Base-by-base conservation (phyloP, 257 asterid species). In the Ophiorrhiza pumila region DNA sequence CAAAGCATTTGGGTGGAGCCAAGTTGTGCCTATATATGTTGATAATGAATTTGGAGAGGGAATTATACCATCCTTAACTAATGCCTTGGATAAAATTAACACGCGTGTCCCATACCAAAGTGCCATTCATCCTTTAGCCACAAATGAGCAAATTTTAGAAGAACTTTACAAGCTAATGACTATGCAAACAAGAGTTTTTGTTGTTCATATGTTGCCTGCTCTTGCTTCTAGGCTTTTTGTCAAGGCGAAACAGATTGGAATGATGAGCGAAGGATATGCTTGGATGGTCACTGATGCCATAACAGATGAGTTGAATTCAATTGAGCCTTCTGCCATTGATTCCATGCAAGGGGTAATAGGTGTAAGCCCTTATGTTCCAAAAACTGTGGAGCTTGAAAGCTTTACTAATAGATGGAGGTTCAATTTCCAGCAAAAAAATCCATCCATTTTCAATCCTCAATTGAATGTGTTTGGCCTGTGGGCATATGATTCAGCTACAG, bases 281-380 rank as follows among this genome's bases (percentile, higher is more conserved):
- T 85, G 88, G 90, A 85, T 85, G 31, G 20, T 74, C 15, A 83
- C 86, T 2, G 87, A 83, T 76, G 82, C 83, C 9, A 68, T 87
- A 68, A 29, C 81, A 4, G 39, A 70, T 41, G 77, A 31, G 32
- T 42, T 86, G 37, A 65, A 9, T 37, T 80, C 25, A 85, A 77
- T 7, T 79, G 62, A 34, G 41, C 45, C 72, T 3, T 4, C 76
- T 6, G 82, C 78, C 37, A n/a, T 76, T 13, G 79, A 75, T 56
- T 73, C 87, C 1, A 88, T 85, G 90, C 75, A 68, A 55, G 90
- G 90, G 47, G 89, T 87, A 35, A 70, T 85, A 10, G 92, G 96
- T 1, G 80, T 89, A 35, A 78, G 50, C 46, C 83, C 91, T 37
- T 39, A 82, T 70, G 47, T 64, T 35, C 82, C 75, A 5, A 67